Evolutionary conservation across 2,329 filamentous ascomycete genomes (phyloP), one percentile per base, ranked within the genome.

Genomic region (Claviceps sp.): DNA sequence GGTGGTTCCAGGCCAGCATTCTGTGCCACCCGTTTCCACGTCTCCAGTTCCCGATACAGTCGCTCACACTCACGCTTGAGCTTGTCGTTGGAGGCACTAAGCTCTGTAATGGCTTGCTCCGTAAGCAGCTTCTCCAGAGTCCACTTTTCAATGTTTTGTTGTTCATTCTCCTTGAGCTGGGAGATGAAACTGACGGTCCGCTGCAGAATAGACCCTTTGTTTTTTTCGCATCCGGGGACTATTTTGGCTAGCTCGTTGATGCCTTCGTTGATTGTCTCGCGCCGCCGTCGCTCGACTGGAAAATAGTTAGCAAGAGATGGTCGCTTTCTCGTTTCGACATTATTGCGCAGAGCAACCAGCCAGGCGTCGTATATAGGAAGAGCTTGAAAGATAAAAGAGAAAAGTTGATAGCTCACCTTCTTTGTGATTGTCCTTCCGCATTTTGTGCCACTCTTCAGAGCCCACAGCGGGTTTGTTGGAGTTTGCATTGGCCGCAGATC

Each of bases 241-340:
- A 98, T 95, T 72, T 96, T 97, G 59, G 91, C 88, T 34, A 98
- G 80, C 68, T 97, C 93, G 64, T 96, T 97, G 61, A 98, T 98
- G 48, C 93, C 93, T 70, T 98, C 93, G 59, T 98, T 98, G 67
- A 98, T 98, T 0, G 93, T 96, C 70, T 98, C 93, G 57, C 93
- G 87, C 45, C 93, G 89, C 54, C 93, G 88, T 55, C 93, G 89
- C 71, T 98, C 93, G 56, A 98, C 93, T 97, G 51, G 14, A 7
- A 26, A 59, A 6, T 8, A 47, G 59, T 68, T 62, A 65, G 60
- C 24, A 26, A 42, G 10, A 3, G 30, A 4, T 34, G 30, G 3
- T 34, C 30, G 30, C 30, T 34, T 34, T 11, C 10, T 34, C 30
- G 10, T 34, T 34, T 11, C 2, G 30, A 11, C 3, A 34, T 11